phyloP scores from a whole-genome alignment of 805 yeast genomes.

The Candida adriatica region DNA sequence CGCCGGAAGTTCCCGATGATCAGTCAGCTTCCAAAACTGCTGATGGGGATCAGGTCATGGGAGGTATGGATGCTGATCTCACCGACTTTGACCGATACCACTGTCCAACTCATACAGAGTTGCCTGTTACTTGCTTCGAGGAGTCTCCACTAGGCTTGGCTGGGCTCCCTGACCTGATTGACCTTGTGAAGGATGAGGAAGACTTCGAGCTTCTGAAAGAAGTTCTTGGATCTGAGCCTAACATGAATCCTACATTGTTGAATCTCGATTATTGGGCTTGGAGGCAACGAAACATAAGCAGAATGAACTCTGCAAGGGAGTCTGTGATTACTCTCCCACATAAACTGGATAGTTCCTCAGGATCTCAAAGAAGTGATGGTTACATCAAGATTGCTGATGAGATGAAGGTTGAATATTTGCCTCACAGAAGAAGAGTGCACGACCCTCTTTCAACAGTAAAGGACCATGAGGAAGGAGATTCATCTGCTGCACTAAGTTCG shows the following conservation, averaged over 20 bases:
- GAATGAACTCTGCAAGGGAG: conserved; percentile 7
- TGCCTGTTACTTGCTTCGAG: conserved; percentile 52
- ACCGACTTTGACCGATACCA: conserved; percentile 30
- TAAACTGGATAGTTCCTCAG: conserved; percentile 37
- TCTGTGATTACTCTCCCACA: conserved; percentile 12
- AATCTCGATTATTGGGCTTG: conserved; percentile 55
- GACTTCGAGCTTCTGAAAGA: conserved; percentile 52
- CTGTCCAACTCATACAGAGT: conserved; percentile 40
- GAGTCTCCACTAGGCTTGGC: conserved; percentile 26
- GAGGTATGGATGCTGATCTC: conserved; percentile 18
- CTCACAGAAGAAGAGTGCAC: conserved; percentile 68
- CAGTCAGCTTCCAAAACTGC: conserved; percentile 3
- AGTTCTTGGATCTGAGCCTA: conserved; percentile 25
- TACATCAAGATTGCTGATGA: conserved; percentile 66
- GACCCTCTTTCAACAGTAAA: conserved; percentile 71
- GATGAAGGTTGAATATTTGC: conserved; percentile 67
- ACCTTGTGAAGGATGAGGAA: conserved; percentile 63
- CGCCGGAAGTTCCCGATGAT: conserved; percentile 25
- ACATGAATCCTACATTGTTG: conserved; percentile 10
- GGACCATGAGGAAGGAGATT: conserved; percentile 47
- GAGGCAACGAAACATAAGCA: conserved; percentile 37
- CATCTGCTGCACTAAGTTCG: conserved; percentile 52
- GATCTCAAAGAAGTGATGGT: conserved; percentile 69
- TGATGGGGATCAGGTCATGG: conserved; percentile 7
- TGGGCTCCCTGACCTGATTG: conserved; percentile 45